Conservation (phyloP, 2,329 filamentous ascomycete species). For the Canariomyces notabilis region DNA sequence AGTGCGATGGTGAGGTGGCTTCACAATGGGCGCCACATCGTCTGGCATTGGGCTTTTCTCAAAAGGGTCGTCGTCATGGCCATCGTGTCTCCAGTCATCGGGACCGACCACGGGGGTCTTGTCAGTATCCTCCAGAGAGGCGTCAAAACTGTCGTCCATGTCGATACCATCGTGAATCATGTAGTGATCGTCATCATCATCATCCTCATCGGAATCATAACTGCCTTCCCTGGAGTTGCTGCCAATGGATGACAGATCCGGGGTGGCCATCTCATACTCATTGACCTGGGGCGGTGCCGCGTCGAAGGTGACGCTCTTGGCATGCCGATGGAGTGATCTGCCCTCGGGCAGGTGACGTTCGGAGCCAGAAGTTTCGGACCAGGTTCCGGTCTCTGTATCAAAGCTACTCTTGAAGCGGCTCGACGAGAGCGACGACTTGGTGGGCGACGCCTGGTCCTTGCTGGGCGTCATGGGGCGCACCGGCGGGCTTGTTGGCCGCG, state of each 20-base stretch:
- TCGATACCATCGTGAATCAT: conserved; percentile 53
- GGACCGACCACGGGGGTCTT: conserved; percentile 98
- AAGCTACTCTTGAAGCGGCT: conserved; percentile 62
- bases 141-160: conserved; percentile 88
- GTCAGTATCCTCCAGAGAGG: conserved; percentile 88
- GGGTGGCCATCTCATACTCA: conserved; percentile 97
- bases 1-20: conserved; percentile 56
- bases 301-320: conserved; percentile 97
- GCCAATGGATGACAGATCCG: conserved; percentile 86
- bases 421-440: conserved; percentile 80
- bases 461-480: conserved; percentile 48
- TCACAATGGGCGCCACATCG: conserved; percentile 39
- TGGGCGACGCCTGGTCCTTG: conserved; percentile 71
- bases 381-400: conserved; percentile 63
- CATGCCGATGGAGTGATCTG: conserved; percentile 70
- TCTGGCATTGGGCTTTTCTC: conserved; percentile 66
- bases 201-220: conserved; percentile 78
- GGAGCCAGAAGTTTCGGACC: conserved; percentile 59
- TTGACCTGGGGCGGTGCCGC: conserved; percentile 89
- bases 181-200: conserved; percentile 57
- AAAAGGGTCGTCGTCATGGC: conserved; percentile 60
- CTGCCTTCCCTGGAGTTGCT: conserved; percentile 89
- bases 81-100: conserved; percentile 85
- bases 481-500: conserved; percentile 32
- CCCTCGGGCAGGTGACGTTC: conserved; percentile 59